Evolutionary conservation across 495 filamentous ascomycete species (phyloP).

Genomic region (Penicillium soppii): DNA sequence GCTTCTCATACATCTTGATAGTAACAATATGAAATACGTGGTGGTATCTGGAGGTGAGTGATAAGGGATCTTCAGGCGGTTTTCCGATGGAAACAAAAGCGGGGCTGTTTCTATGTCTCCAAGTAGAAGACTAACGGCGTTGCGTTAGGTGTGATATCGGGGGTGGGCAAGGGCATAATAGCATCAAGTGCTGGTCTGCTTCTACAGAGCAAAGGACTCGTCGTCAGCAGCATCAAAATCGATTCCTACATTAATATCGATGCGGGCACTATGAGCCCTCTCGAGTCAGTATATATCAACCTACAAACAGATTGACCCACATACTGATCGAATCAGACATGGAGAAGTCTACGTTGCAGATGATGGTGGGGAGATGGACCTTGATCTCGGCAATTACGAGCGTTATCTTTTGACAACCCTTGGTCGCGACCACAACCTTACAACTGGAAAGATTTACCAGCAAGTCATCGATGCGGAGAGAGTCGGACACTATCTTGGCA

Average conservation of each 20-base stretch:
- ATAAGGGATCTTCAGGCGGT: neutral
- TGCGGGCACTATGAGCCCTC: slow-evolving; percentile 72
- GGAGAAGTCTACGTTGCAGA: slow-evolving; percentile 70
- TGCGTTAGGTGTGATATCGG: slow-evolving; percentile 62
- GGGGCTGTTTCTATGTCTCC: neutral
- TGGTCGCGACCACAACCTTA: slow-evolving; percentile 84
- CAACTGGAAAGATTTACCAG: slow-evolving; percentile 88
- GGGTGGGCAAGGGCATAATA: slow-evolving; percentile 77
- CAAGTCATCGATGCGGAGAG: slow-evolving; percentile 75
- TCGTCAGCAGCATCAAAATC: slow-evolving; percentile 58
- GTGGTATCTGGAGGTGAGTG: slow-evolving; percentile 1
- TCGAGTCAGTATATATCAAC: slow-evolving; percentile 52
- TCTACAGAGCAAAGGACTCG: slow-evolving; percentile 74
- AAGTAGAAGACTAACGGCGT: neutral
- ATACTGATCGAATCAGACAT: slow-evolving; percentile 41
- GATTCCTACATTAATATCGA: slow-evolving; percentile 61
- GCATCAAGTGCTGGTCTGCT: slow-evolving; percentile 61
- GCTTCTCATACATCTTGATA: no score
- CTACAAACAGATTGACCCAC: neutral
- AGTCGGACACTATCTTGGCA: slow-evolving; percentile 77
- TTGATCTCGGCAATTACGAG: slow-evolving; percentile 94
- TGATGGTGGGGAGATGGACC: slow-evolving; percentile 76
- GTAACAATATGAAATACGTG: neutral
- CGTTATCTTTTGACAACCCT: slow-evolving; percentile 76
- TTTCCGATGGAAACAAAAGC: no score